Evolutionary conservation across 192 early-diverging fungal species (phyloP).

Genomic region (Nowakowskiella sp.): DNA sequence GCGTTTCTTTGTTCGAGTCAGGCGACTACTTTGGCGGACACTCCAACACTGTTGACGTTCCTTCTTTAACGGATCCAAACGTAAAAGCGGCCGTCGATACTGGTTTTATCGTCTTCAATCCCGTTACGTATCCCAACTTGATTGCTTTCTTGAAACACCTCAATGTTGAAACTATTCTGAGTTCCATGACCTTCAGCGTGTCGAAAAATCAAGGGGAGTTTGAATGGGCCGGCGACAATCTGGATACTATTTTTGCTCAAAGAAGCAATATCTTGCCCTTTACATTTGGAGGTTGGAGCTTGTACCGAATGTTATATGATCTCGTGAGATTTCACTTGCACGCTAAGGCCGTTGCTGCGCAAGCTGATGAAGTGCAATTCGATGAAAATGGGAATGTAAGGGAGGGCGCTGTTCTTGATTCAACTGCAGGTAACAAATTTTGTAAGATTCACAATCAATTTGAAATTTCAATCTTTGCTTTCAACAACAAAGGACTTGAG

Average conservation of each 20-base stretch:
- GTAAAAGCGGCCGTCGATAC: conserved; percentile 50
- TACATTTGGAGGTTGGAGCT: conserved; percentile 9
- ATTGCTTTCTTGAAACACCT: conserved; percentile 36
- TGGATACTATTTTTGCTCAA: conserved; percentile 49
- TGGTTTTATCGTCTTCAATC: conserved; percentile 61
- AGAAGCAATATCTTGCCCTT: conserved; percentile 33
- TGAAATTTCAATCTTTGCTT: not conserved
- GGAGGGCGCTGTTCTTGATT: conserved; percentile 1
- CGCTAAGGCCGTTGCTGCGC: conserved; percentile 37
- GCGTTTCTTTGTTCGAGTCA: conserved; percentile 43
- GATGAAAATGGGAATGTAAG: conserved; percentile 24
- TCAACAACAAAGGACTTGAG: conserved; percentile 14
- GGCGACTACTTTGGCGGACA: conserved; percentile 52
- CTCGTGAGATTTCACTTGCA: conserved; percentile 46
- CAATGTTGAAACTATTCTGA: conserved; percentile 27
- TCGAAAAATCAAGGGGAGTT: conserved; percentile 50
- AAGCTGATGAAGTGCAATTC: conserved; percentile 35
- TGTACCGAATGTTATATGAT: conserved; percentile 51
- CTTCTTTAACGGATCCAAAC: conserved; percentile 12
- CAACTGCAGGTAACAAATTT: not conserved
- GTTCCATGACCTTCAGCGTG: conserved; percentile 56
- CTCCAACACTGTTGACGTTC: conserved; percentile 52
- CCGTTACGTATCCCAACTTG: conserved; percentile 56
- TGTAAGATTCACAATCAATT: conserved; percentile 10
- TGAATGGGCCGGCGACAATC: conserved; percentile 54